A percentile compares a stretch with the other conserved stretches of the same genome.
Evolutionary conservation across 768 basidiomycete genomes (phyloP).

Genomic region (Dacryopinax spathularia): DNA sequence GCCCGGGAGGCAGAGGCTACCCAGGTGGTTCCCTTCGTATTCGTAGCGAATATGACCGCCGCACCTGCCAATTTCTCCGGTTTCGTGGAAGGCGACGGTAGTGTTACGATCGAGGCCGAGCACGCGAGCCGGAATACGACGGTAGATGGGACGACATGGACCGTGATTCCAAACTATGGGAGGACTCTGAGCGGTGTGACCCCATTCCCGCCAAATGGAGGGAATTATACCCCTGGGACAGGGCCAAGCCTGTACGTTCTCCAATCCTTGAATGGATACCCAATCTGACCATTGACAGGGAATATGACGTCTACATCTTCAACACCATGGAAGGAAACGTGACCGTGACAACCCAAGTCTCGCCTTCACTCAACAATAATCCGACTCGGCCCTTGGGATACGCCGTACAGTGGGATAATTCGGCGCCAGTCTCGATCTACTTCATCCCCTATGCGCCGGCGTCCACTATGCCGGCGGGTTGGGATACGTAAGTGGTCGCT

Average conservation of each 20-base stretch:
- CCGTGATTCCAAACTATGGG: constrained; percentile 45
- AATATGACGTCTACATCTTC: constrained; percentile 55
- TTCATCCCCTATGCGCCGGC: constrained; percentile 18
- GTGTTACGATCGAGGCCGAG: constrained; percentile 51
- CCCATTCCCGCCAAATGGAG: constrained; percentile 40
- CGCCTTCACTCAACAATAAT: constrained; percentile 36
- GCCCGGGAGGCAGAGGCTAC: background rate
- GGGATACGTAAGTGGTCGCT: constrained; percentile 1
- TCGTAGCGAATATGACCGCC: background rate
- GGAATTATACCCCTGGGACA: constrained; percentile 44
- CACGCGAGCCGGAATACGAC: constrained; percentile 38
- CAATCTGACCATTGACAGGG: constrained; percentile 22
- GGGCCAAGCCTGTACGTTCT: constrained; percentile 41
- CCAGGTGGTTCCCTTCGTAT: background rate
- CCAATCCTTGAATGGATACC: background rate
- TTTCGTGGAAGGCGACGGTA: constrained; percentile 50
- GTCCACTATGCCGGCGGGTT: background rate
- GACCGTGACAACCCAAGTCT: constrained; percentile 34
- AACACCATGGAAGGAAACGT: constrained; percentile 36
- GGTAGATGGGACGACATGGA: constrained; percentile 42
- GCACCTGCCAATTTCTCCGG: constrained; percentile 24
- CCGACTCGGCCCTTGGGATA: constrained; percentile 32
- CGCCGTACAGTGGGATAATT: constrained; percentile 38
- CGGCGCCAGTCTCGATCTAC: constrained; percentile 29
- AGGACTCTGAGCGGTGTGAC: constrained; percentile 47